Evolutionary conservation across 2,329 filamentous ascomycete species (phyloP).

Genomic region (Ophiostoma piceae): DNA sequence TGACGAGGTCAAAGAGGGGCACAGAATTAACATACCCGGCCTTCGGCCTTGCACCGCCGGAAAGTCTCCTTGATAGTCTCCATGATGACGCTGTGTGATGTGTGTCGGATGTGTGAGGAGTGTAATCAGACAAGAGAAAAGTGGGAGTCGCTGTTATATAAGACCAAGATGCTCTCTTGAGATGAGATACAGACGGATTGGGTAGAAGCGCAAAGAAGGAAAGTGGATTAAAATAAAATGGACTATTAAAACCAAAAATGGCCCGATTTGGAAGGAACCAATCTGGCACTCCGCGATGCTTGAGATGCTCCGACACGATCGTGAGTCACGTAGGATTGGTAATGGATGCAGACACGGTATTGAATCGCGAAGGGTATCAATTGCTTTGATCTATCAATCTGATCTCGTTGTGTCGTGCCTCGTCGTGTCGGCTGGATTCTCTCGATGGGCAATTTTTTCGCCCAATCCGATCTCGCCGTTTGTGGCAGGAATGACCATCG

Average conservation of each 20-base stretch:
- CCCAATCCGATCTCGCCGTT: slow-evolving; percentile 13
- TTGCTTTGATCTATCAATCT: neutral
- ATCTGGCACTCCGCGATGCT: neutral
- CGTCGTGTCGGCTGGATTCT: neutral
- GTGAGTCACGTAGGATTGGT: slow-evolving; percentile 6
- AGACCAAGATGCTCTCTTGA: neutral
- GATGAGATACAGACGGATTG: neutral
- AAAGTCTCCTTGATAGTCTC: slow-evolving; percentile 57
- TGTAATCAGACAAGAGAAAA: neutral
- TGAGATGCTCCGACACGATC: slow-evolving; percentile 2
- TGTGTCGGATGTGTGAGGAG: slow-evolving; percentile 9
- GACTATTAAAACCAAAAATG: neutral
- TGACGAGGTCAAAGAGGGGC: neutral
- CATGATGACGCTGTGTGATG: slow-evolving; percentile 39
- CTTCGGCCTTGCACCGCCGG: slow-evolving; percentile 54
- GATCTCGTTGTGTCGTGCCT: neutral
- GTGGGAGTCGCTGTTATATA: neutral
- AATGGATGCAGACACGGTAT: too few relatives aligned
- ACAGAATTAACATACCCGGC: slow-evolving; percentile 40
- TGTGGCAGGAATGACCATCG: neutral
- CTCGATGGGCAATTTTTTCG: slow-evolving; percentile 7
- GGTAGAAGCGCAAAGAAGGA: neutral
- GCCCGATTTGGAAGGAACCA: neutral
- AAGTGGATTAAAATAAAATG: slow-evolving; percentile 6
- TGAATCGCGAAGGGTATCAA: neutral